Evolutionary conservation across 768 basidiomycete species (phyloP), one percentile per base, ranked within the genome.

Genomic region (Podaxis carcinomalis): DNA sequence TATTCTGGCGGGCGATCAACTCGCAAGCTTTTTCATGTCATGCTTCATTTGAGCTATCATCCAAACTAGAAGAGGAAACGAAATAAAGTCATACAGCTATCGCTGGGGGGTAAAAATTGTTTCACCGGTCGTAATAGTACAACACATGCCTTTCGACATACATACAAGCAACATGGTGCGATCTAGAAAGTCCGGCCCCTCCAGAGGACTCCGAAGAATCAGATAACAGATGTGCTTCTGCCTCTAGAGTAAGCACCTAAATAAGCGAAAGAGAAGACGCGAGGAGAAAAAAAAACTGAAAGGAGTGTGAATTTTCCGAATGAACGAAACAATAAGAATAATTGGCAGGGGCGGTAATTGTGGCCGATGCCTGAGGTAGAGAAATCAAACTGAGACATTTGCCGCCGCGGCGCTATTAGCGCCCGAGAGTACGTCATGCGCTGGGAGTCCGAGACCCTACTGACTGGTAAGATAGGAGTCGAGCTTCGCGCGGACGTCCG

Each of bases 211-310:
- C 39, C 25, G 59, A 53, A 59, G 52, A 32, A 25, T 28, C 19
- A 49, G n/a, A 35, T 14, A 1, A 79, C 78, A 19, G 86, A 86
- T 53, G 77, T 87, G 51, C 75, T 87, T 54, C 60, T 87, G 40
- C 59, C 52, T 47, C 44, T 60, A 62, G 40, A 62, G 46, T 56
- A 59, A 54, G 53, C 57, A 47, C 44, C 55, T 23, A 44, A 19
- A 28, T 1, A 52, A 56, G 32, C 32, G 13, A 46, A 55, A 56
- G 42, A 49, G 28, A 42, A 36, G 13, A 40, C 16, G 27, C 19
- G 25, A 37, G 39, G 36, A 57, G 44, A 23, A 21, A 16, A 28
- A 35, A 35, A 51, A 42, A 21, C n/a, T 46, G 25, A 49, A 61
- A 28, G 16, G 56, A 52, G 56, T n/a, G 60, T 39, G 51, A n/a